These are phyloP conservation scores for Periconia digitata DNA, from an alignment of 2,329 filamentous ascomycete species.

Conservation along the genomic window DNA sequence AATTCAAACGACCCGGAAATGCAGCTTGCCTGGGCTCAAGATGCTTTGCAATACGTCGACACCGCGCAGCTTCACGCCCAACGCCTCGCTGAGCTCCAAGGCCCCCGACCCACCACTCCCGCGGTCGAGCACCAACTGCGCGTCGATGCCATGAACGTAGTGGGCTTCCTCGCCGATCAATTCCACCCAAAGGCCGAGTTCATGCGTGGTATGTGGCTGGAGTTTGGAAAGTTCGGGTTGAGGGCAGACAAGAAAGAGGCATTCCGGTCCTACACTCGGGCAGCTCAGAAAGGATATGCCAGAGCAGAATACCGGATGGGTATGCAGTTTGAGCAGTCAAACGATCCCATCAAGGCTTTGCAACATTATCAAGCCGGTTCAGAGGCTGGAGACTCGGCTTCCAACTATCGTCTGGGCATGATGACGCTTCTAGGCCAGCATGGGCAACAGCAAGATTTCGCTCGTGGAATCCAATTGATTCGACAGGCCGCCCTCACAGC, in stretches of 20 bases:
- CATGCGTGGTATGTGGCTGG: conserved; percentile 93
- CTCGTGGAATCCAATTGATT: conserved; percentile 78
- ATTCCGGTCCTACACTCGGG: conserved; percentile 79
- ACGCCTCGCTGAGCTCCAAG: conserved; percentile 62
- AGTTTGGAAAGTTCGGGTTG: conserved; percentile 94
- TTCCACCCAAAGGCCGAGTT: conserved; percentile 93
- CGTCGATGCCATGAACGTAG: conserved; percentile 87
- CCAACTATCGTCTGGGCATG: conserved; percentile 87
- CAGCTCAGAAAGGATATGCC: conserved; percentile 83
- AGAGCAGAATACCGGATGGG: conserved; percentile 95
- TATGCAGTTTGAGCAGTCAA: conserved; percentile 96
- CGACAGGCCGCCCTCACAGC: conserved; percentile 79
- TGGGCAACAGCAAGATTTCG: conserved; percentile 80
- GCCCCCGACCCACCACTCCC: conserved; percentile 73
- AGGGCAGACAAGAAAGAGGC: conserved; percentile 93
- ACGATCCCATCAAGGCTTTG: conserved; percentile 87
- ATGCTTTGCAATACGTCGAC: conserved; percentile 86
- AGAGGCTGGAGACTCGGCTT: conserved; percentile 80
- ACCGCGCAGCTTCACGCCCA: conserved; percentile 75
- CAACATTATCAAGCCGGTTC: conserved; percentile 87
- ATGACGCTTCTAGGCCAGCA: conserved; percentile 95
- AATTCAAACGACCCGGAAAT: conserved; percentile 94
- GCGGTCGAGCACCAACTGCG: conserved; percentile 85
- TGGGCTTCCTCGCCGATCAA: conserved; percentile 86
- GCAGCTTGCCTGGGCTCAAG: conserved; percentile 95